These are phyloP conservation scores for Myxozyma kluyveri DNA, from an alignment of 805 yeast genomes.

Conservation along the genomic window DNA sequence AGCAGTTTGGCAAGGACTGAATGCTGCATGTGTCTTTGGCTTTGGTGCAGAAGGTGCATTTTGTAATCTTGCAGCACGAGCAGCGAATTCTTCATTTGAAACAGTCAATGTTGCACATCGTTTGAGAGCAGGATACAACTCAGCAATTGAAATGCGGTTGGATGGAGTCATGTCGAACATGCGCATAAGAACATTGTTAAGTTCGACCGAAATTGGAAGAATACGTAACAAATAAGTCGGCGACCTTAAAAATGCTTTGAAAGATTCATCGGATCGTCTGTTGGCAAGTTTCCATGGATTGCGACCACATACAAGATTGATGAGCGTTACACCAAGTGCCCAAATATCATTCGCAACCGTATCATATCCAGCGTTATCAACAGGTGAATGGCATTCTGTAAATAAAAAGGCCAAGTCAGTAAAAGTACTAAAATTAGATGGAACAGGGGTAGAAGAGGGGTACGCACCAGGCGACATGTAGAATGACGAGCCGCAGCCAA, in stretches of 20 bases:
- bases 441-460: background rate
- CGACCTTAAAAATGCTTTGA: conserved; percentile 58
- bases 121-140: conserved; percentile 22
- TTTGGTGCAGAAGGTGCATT: background rate
- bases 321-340: conserved; percentile 79
- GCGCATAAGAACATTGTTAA: conserved; percentile 50
- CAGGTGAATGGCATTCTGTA: conserved; percentile 14
- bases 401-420: too few relatives aligned
- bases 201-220: conserved; percentile 66
- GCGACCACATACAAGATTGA: conserved; percentile 76
- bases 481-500: conserved; percentile 82
- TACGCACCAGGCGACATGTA: conserved; percentile 84
- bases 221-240: conserved; percentile 57
- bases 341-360: conserved; percentile 72
- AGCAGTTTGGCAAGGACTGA: background rate
- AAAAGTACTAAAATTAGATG: background rate
- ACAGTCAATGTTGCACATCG: conserved; percentile 29
- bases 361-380: conserved; percentile 12
- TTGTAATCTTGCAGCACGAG: conserved; percentile 6
- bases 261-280: conserved; percentile 54
- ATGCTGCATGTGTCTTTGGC: background rate
- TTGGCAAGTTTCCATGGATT: conserved; percentile 88
- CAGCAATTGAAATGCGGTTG: conserved; percentile 30
- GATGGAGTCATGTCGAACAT: conserved; percentile 33
- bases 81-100: conserved; percentile 14